These are phyloP conservation scores for Bifiguratus adelaidae DNA, from an alignment of 192 early-diverging fungal genomes.

Conservation along the genomic window DNA sequence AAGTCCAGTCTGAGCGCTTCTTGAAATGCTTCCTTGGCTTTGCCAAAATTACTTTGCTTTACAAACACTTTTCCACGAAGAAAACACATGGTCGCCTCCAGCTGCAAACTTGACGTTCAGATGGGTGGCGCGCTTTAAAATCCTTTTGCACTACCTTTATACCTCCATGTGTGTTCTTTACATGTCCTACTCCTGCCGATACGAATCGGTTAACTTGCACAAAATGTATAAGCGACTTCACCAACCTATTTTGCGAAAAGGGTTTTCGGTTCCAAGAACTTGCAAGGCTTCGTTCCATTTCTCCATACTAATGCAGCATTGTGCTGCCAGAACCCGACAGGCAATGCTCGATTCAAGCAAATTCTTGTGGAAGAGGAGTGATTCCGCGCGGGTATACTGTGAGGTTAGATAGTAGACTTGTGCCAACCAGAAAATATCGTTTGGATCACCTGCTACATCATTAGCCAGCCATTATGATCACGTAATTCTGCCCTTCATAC, in stretches of 20 bases:
- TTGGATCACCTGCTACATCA: conserved; percentile 21
- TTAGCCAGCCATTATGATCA: neutral
- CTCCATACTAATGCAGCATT: conserved; percentile 37
- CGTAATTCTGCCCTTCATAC: conserved; percentile 17
- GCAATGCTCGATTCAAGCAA: conserved; percentile 25
- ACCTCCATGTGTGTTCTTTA: conserved; percentile 25
- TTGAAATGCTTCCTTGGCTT: conserved; percentile 48
- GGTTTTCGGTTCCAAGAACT: conserved; percentile 35
- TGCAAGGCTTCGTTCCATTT: conserved; percentile 45
- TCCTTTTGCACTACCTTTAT: conserved; percentile 24
- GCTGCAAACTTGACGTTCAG: conserved; percentile 17
- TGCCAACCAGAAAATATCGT: conserved; percentile 37
- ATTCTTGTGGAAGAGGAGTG: conserved; percentile 28
- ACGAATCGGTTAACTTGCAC: neutral
- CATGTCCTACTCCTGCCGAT: conserved; percentile 10
- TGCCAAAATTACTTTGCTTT: conserved; percentile 28
- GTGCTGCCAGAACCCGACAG: conserved; percentile 39
- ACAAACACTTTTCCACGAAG: conserved; percentile 43
- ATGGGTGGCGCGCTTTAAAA: neutral
- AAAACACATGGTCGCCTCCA: conserved; percentile 53
- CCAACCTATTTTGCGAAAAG: conserved; percentile 17
- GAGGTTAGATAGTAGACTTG: conserved; percentile 31
- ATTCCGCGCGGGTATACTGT: conserved; percentile 31
- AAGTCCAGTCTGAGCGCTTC: conserved; percentile 51
- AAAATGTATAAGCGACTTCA: neutral